Percentiles rank a stretch among this genome's conserved stretches.
phyloP scores from a whole-genome alignment of 1,139 yeast species.

The Hansenula lynferdii region DNA sequence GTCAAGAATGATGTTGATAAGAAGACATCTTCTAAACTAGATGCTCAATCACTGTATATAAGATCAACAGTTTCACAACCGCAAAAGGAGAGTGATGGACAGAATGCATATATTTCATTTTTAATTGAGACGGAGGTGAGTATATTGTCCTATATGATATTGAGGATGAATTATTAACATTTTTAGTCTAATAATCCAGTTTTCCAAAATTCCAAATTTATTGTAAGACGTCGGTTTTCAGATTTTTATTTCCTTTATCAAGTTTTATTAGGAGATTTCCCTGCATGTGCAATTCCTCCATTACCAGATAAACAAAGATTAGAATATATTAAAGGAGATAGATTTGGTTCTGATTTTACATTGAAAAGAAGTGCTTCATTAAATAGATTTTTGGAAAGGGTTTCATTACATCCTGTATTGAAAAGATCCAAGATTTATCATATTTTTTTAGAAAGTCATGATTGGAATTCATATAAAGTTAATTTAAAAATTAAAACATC shows the following conservation, averaged over 20 bases:
- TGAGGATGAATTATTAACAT: too few species aligned
- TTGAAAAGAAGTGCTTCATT: constrained; percentile 79
- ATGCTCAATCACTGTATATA: constrained; percentile 11
- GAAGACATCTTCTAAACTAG: constrained; percentile 2
- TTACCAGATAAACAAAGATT: constrained; percentile 88
- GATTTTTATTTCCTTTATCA: constrained; percentile 79
- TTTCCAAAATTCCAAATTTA: constrained; percentile 38
- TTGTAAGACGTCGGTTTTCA: constrained; percentile 73
- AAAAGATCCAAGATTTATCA: constrained; percentile 68
- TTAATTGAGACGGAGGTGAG: constrained; percentile 68
- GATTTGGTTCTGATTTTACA: constrained; percentile 78
- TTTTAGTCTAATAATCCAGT: constrained; percentile 41
- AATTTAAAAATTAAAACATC: constrained; percentile 43
- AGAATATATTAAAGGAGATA: constrained; percentile 93
- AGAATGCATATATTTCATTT: constrained; percentile 78
- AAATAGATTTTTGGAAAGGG: constrained; percentile 67
- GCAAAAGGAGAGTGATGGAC: constrained; percentile 74
- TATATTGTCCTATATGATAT: too few species aligned
- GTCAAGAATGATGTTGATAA: too few species aligned
- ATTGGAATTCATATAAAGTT: constrained; percentile 78
- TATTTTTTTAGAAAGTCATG: constrained; percentile 73
- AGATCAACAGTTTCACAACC: constrained; percentile 36
- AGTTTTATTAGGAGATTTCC: constrained; percentile 69
- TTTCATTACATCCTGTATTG: constrained; percentile 69
- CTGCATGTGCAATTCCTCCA: constrained; percentile 87